Conservation (phyloP, 1,139 yeast genomes). For the Saccharomyces hybrid region DNA sequence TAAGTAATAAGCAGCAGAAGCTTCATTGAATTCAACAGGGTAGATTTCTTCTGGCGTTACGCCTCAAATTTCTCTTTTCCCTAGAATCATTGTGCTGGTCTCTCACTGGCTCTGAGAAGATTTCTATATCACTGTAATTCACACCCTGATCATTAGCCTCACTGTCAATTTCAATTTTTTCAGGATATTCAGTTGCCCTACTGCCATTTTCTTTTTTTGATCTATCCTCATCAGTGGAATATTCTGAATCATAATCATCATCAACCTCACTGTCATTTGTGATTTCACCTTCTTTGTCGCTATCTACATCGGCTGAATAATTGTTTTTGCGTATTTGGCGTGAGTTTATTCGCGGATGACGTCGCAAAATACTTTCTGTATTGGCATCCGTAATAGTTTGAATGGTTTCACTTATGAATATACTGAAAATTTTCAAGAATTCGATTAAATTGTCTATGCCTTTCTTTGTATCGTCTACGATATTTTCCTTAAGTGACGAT, state of each 20-base stretch:
- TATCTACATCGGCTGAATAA: background rate
- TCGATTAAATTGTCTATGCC: constrained; percentile 1
- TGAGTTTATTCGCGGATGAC: background rate
- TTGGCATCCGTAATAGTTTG: background rate
- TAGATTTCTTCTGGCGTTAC: background rate
- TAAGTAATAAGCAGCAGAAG: background rate
- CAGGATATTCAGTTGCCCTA: background rate
- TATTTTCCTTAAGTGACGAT: constrained; percentile 4
- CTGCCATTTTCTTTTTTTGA: background rate
- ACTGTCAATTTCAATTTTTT: background rate
- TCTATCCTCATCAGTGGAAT: background rate
- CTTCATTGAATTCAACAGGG: background rate
- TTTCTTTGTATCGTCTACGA: background rate
- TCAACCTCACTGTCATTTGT: background rate
- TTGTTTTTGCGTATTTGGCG: background rate
- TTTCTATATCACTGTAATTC: background rate
- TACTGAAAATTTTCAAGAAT: background rate
- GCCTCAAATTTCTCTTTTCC: background rate
- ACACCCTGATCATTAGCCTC: background rate
- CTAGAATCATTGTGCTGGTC: background rate
- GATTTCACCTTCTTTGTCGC: background rate
- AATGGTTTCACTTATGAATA: background rate
- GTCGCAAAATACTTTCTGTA: background rate
- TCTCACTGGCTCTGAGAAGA: background rate
- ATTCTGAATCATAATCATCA: background rate